Base-by-base conservation (phyloP, 768 basidiomycete genomes). In the Tylopilus sp. region DNA sequence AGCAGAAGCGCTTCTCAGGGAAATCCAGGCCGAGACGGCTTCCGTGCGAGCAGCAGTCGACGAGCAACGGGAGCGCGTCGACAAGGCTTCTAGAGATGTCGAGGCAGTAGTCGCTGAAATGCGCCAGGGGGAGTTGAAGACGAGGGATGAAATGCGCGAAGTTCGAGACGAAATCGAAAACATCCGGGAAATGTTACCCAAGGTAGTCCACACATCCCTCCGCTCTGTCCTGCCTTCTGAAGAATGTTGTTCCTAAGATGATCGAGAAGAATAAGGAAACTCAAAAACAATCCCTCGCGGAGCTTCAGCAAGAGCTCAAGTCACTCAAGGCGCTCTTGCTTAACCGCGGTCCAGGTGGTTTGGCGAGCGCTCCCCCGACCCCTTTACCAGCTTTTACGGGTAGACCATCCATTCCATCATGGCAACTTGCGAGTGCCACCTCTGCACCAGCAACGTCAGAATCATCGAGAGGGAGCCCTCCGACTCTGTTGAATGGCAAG, bases 301-400 rank as follows among this genome's bases (percentile, higher is more conserved):
- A 98, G 61, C 77, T 98, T 13, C 94, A 97, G 62, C 86, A 92
- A 60, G 96, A 98, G 66, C 80, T 98, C 63, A 93, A 94, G 65
- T 98, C 95, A 0, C 76, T 98, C 55, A 98, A 98, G 69, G 84
- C 94, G 0, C 78, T 98, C 24, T 74, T 98, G 9, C 78, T 95
- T 9, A 90, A 83, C 58, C 83, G 89, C 30, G 82, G 87, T 7
- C 75, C 86, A 7, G 36, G 56, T n/a, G 69, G 71, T 19, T 63
- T 75, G 28, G 61, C 83, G 2, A 77, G 74, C 56, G 74, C 78
- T 21, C 74, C 81, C 26, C 66, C 80, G 3, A 74, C 81, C 0
- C 78, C 85, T n/a, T 58, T 75, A 21, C 68, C 83, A 14, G 75
- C 77, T 3, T 65, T 79, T 22, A 62, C 82, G 4, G 81, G 81